Base-by-base conservation (phyloP, 306 rosid species). In the Prunus mira region DNA sequence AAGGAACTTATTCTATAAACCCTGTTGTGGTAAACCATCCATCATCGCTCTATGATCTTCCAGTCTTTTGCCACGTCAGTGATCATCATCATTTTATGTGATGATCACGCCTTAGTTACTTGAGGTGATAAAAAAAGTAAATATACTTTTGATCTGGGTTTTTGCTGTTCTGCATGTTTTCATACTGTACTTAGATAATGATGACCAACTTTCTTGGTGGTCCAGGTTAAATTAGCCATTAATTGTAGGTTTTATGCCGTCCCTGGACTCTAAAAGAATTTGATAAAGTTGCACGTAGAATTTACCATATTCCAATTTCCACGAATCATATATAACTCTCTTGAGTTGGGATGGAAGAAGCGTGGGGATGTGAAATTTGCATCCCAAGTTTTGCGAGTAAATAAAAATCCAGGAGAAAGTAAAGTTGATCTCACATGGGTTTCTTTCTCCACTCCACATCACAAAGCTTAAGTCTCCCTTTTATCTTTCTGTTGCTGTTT, bases 401-500 rank as follows among this genome's bases (percentile, higher is more conserved):
- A 30, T 30, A 30, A 30, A 30, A 30, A 34, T 34, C 41, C 8
- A 34, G 8, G 2, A 6, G 41, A 7, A 5, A 32, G 41, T 34
- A 34, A 34, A 34, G 41, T 34, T 34, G 41, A 34, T 34, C 8
- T 34, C 8, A 34, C 41, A 34, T 34, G 41, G 41, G 41, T 34
- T 34, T 8, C 41, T 34, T 34, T 1, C 41, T 34, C 41, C 8
- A 34, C 78, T 70, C 75, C 77, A 77, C 17, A 50, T 74, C 71
- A 84, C 79, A 61, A 56, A 58, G 54, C 65, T 62, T 74, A 24
- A 47, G 71, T 46, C 46, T 54, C 30, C 58, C 67, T 66, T 57
- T 67, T 49, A 25, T 65, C 50, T 73, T 68, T 80, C 43, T 30
- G 45, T 69, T 60, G 61, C 56, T 64, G 24, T 60, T 65, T 76